Conservation (phyloP, 768 basidiomycete genomes). For the Kwoniella dendrophila region DNA sequence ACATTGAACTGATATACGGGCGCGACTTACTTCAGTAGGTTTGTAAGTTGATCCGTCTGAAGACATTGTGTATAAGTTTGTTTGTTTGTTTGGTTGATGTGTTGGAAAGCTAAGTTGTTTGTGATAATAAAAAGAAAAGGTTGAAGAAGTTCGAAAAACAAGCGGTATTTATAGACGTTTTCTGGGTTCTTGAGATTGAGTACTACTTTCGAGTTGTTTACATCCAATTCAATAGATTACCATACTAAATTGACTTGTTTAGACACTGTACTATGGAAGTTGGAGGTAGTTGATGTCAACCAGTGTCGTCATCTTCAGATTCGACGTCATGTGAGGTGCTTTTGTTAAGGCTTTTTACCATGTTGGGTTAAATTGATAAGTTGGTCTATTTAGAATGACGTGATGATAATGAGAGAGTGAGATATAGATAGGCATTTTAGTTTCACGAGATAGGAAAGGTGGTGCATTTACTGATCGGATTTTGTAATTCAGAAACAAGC, state of each 20-base stretch:
- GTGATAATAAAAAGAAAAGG: constrained; percentile 5
- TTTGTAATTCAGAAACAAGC: too few species aligned
- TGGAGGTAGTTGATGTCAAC: constrained; percentile 2
- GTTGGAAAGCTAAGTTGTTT: constrained; percentile 10
- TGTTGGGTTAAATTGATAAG: too few species aligned
- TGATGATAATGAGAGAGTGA: too few species aligned
- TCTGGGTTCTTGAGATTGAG: constrained; percentile 3
- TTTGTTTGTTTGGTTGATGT: constrained; percentile 23
- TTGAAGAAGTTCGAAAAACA: constrained; percentile 10
- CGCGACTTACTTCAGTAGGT: constrained; percentile 53
- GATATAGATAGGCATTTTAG: too few species aligned
- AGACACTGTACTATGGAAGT: too few species aligned
- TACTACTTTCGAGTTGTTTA: background rate
- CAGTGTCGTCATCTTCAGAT: background rate
- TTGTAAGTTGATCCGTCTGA: too few species aligned
- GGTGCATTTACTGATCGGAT: too few species aligned
- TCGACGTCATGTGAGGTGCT: background rate
- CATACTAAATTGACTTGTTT: too few species aligned
- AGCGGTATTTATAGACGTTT: constrained; percentile 23
- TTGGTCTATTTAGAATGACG: background rate
- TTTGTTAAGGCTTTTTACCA: too few species aligned
- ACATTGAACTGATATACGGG: background rate
- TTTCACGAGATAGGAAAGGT: too few species aligned
- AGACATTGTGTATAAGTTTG: constrained; percentile 45
- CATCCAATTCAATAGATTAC: background rate